A percentile compares a stretch with the other conserved stretches of the same genome.
These are phyloP conservation scores for Aspergillus pseudoviridinutans DNA, from an alignment of 2,329 filamentous ascomycete genomes.

Conservation along the genomic window DNA sequence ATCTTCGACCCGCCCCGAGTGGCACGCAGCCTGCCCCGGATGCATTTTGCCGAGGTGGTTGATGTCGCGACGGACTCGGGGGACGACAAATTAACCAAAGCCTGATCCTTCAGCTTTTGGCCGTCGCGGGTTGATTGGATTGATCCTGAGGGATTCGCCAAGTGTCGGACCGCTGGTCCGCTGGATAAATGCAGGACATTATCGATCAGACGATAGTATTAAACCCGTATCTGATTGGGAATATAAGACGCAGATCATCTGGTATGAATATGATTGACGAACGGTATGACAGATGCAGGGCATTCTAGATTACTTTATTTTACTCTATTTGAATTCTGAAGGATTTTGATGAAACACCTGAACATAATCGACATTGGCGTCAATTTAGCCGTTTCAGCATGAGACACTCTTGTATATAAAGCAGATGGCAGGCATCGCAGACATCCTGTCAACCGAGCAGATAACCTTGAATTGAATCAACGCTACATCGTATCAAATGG, in stretches of 20 bases:
- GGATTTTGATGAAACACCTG: background rate
- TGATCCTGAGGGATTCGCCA: background rate
- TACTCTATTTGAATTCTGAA: too few relatives aligned
- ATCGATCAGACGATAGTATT: background rate
- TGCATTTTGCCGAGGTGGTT: conserved; percentile 13
- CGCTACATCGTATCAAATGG: background rate
- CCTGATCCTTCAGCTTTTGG: background rate
- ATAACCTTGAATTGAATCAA: background rate
- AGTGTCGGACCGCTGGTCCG: background rate
- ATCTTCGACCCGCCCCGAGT: conserved; percentile 25
- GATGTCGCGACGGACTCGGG: background rate
- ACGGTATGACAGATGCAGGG: too few relatives aligned
- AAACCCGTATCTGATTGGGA: background rate
- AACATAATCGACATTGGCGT: too few relatives aligned
- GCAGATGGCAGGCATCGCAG: background rate
- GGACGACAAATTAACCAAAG: background rate
- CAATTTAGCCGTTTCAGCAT: background rate
- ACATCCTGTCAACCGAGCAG: background rate
- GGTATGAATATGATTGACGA: background rate
- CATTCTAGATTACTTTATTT: too few relatives aligned
- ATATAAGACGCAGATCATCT: background rate
- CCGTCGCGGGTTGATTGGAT: background rate
- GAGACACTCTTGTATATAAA: background rate
- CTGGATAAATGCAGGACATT: background rate
- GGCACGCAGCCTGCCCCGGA: conserved; percentile 14